These are phyloP conservation scores for Rugosomyces carneus DNA, from an alignment of 1,284 basidiomycete genomes.

Conservation along the genomic window DNA sequence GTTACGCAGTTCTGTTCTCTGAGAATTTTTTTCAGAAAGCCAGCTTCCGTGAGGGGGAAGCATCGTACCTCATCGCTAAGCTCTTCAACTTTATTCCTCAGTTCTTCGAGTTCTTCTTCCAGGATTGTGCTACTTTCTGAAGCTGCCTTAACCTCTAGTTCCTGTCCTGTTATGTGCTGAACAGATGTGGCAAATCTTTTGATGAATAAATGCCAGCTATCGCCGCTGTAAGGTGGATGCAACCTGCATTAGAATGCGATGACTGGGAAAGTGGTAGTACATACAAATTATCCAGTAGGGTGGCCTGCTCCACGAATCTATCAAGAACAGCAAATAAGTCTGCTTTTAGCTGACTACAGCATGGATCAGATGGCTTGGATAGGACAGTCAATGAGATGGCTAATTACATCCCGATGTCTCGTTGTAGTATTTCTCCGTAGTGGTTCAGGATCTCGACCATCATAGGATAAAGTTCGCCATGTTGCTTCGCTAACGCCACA, in stretches of 20 bases:
- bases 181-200: conserved; percentile 59
- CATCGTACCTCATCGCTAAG: conserved; percentile 57
- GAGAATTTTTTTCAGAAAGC: not conserved
- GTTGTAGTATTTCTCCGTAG: conserved; percentile 50
- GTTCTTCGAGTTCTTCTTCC: conserved; percentile 56
- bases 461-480: conserved; percentile 50
- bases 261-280: conserved; percentile 17
- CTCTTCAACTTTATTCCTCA: conserved; percentile 54
- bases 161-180: conserved; percentile 62
- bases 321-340: conserved; percentile 58
- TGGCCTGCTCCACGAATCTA: conserved; percentile 63
- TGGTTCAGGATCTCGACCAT: conserved; percentile 52
- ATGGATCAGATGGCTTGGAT: not conserved
- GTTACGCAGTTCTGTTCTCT: conserved; percentile 49
- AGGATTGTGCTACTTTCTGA: conserved; percentile 41
- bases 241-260: not conserved
- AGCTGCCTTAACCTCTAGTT: conserved; percentile 45
- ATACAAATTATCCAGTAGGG: conserved; percentile 57
- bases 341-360: conserved; percentile 51
- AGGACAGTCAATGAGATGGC: not conserved
- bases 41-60: not conserved
- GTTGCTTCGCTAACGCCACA: conserved; percentile 48
- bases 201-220: conserved; percentile 60
- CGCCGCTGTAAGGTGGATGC: conserved; percentile 38
- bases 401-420: conserved; percentile 57